A percentile compares a stretch with the other conserved stretches of the same genome.
Conservation (phyloP, 495 filamentous ascomycete genomes). For the Tuber brumale region DNA sequence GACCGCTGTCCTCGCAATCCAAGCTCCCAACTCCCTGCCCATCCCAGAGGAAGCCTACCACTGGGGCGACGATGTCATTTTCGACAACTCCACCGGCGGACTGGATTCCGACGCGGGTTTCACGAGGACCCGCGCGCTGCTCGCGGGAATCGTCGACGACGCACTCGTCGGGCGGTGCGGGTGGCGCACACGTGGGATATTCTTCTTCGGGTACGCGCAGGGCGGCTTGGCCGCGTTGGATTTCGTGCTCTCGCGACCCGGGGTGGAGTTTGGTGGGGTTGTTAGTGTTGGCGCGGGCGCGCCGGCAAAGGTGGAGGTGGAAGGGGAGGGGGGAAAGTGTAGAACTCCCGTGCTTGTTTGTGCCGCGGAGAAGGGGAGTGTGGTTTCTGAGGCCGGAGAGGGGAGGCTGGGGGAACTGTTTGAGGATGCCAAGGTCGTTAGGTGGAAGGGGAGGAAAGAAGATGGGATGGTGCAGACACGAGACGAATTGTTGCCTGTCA, state of each 20-base stretch:
- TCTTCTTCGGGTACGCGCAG: slow-evolving; percentile 81
- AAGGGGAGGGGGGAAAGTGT: slow-evolving; percentile 46
- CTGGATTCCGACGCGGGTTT: slow-evolving; percentile 80
- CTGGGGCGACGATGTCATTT: slow-evolving; percentile 83
- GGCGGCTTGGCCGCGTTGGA: slow-evolving; percentile 73
- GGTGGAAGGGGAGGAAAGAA: slow-evolving; percentile 61
- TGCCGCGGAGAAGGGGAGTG: slow-evolving; percentile 57
- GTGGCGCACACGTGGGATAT: slow-evolving; percentile 60
- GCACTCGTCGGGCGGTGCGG: slow-evolving; percentile 62
- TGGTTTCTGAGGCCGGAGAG: slow-evolving; percentile 58
- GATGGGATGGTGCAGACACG: slow-evolving; percentile 77
- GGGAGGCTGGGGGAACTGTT: slow-evolving; percentile 61
- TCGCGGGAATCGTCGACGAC: slow-evolving; percentile 54
- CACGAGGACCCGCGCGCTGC: slow-evolving; percentile 47
- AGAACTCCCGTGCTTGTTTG: slow-evolving; percentile 70
- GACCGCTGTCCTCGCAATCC: slow-evolving; percentile 68
- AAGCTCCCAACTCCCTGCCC: slow-evolving; percentile 66
- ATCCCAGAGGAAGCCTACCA: slow-evolving; percentile 72
- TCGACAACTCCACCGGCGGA: slow-evolving; percentile 56
- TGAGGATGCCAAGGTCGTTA: slow-evolving; percentile 62
- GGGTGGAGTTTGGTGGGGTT: slow-evolving; percentile 51
- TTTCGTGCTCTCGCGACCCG: slow-evolving; percentile 42
- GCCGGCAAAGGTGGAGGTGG: slow-evolving; percentile 47
- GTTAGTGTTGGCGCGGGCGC: slow-evolving; percentile 72
- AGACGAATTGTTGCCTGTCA: slow-evolving; percentile 87